Base-by-base conservation (phyloP, 176 grass and related monocot species). In the Chloris gayana region DNA sequence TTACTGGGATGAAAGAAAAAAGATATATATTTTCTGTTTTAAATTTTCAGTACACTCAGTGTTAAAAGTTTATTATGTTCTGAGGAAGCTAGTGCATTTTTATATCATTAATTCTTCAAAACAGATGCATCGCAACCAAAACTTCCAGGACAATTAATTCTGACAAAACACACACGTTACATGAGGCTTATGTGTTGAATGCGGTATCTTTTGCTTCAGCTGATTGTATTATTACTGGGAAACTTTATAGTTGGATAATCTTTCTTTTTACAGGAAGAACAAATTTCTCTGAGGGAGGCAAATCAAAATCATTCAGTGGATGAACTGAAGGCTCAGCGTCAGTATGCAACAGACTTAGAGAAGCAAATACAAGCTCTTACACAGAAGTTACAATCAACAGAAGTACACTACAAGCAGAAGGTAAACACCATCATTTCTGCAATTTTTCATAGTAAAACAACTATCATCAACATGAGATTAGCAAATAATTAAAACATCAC, bases 391-490 rank as follows among this genome's bases (percentile, higher is more conserved):
- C 53, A 83, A 87, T 58, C 54, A 71, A 57, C 49, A 0, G 80
- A 87, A 65, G 69, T 34, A 60, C 63, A 90, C 4, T 87, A 90
- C 80, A 76, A 80, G 5, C 75, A 87, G 69, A 90, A 90, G 75
- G 88, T 87, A 83, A 86, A 69, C 13, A 69, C 51, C 37, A 56
- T 72, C 45, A 44, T 83, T 80, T 8, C 60, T 47, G 6, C 18
- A 54, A 21, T 45, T 45, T 45, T 74, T 32, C 32, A 57, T 29
- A 66, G 46, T 67, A 24, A 71, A 78, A 19, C 26, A n/a, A 37
- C 0, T 7, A 65, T 82, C 54, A 5, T 6, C 8, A 9, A 75
- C 25, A 31, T 1, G 13, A 54, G 22, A 22, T 24, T 7, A 45
- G 9, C 17, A 44, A 30, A 60, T 42, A 70, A 41, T 57, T 45